Percentiles rank a stretch among this genome's conserved stretches.
Conservation (phyloP, 2,329 filamentous ascomycete species). For the Ramichloridium luteum region DNA sequence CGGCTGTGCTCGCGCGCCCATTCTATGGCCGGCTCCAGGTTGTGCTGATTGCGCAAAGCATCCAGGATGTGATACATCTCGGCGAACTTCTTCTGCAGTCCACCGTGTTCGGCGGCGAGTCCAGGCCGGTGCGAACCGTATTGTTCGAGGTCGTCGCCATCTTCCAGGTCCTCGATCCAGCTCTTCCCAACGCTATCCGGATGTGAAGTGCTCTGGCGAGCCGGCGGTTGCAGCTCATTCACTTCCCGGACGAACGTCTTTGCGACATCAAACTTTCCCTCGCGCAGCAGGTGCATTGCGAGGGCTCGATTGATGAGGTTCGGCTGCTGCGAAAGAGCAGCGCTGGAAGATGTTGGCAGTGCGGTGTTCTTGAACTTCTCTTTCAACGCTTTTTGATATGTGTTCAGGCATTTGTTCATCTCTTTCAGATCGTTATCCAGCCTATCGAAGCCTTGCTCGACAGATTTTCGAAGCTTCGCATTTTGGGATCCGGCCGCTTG, state of each 20-base stretch:
- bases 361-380: slow-evolving; percentile 60
- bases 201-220: slow-evolving; percentile 1
- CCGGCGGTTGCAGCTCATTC: slow-evolving; percentile 16
- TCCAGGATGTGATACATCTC: slow-evolving; percentile 86
- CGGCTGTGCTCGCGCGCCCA: slow-evolving; percentile 67
- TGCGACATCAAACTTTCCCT: slow-evolving; percentile 84
- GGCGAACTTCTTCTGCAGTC: slow-evolving; percentile 68
- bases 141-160: slow-evolving; percentile 12
- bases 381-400: slow-evolving; percentile 75
- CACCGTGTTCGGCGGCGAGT: slow-evolving; percentile 6
- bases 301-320: slow-evolving; percentile 82
- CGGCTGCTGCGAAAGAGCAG: slow-evolving; percentile 64
- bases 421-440: slow-evolving; percentile 74
- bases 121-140: neutral
- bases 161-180: slow-evolving; percentile 15
- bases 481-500: slow-evolving; percentile 61
- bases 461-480: slow-evolving; percentile 72
- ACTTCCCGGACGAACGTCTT: slow-evolving; percentile 72
- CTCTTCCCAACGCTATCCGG: slow-evolving; percentile 6
- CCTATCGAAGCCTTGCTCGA: slow-evolving; percentile 68
- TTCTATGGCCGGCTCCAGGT: slow-evolving; percentile 70
- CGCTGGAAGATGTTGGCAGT: slow-evolving; percentile 63
- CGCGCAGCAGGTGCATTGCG: slow-evolving; percentile 88
- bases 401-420: slow-evolving; percentile 68
- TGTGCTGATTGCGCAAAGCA: slow-evolving; percentile 55